Evolutionary conservation across 1,139 yeast genomes (phyloP), one percentile per base, ranked within the genome.

Genomic region (Suhomyces panamericanus): DNA sequence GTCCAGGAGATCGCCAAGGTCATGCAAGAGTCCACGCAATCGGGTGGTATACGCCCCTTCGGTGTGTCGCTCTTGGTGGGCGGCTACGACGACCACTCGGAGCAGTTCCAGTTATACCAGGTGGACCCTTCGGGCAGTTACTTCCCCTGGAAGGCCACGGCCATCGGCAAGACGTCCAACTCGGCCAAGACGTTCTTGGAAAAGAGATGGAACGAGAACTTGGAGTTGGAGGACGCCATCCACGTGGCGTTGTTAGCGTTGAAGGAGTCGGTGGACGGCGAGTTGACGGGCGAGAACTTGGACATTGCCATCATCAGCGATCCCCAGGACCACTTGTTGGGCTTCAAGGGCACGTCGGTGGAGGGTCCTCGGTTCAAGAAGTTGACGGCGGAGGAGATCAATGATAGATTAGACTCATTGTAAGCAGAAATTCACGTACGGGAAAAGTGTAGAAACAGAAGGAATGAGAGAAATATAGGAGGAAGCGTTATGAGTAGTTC

Each of bases 101-200:
- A 90, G 81, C 49, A 59, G 15, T 90, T 81, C 67, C 89, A 88
- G 61, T 76, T 95, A 51, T 95, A 93, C 66, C 99, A 95, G 68
- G 96, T 95, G 40, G 99, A 95, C 70, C 99, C 99, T 6, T 87
- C 96, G 6, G 99, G 99, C 12, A 85, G 96, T 44, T 95, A 87
- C 66, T 95, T 89, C 78, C 98, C 99, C n/a, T 95, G 99, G 99
- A 93, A 93, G 69, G 99, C 99, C 26, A 93, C 99, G 4, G 98
- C 99, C 26, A 93, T 95, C 58, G 99, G 99, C 52, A 91, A 90
- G 64, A 95, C 96, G 26, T 83, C 96, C 6, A 83, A 83, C 35
- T 87, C 95, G 8, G 99, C 99, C 31, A 93, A 95, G 73, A 93
- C 99, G 1, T 95, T 95, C 60, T 74, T 95, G 62, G 99, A 95